phyloP scores from a whole-genome alignment of 2,329 filamentous ascomycete genomes.

The Penicillium sclerotiorum region DNA sequence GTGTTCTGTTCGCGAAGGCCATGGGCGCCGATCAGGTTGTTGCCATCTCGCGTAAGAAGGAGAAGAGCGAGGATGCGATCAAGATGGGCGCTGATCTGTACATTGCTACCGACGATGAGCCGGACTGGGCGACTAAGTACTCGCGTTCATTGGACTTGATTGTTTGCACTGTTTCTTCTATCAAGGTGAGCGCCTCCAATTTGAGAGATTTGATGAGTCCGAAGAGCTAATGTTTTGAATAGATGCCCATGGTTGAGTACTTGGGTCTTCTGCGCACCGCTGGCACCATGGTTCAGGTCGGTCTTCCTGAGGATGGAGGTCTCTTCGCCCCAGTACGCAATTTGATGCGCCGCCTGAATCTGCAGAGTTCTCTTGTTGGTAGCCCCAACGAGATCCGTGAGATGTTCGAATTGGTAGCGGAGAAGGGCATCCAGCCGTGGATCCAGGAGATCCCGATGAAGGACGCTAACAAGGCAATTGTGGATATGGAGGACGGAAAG shows the following conservation, averaged over 20 bases:
- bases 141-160: constrained; percentile 57
- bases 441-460: constrained; percentile 46
- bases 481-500: constrained; percentile 49
- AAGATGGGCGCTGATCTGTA: constrained; percentile 59
- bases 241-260: constrained; percentile 66
- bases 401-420: constrained; percentile 48
- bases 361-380: constrained; percentile 53
- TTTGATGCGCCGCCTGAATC: constrained; percentile 58
- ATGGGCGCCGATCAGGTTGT: constrained; percentile 67
- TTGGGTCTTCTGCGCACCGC: constrained; percentile 60
- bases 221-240: neutral
- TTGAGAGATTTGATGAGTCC: no score
- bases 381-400: constrained; percentile 45
- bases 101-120: constrained; percentile 60
- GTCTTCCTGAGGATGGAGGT: constrained; percentile 61
- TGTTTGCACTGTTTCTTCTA: constrained; percentile 58
- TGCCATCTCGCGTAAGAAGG: constrained; percentile 56
- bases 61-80: constrained; percentile 56
- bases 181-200: constrained; percentile 41
- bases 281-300: constrained; percentile 67
- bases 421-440: constrained; percentile 47
- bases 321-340: constrained; percentile 59
- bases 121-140: constrained; percentile 56
- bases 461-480: constrained; percentile 47
- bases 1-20: constrained; percentile 69